Conservation (phyloP, 2,329 filamentous ascomycete species). For the Fusarium sp. region DNA sequence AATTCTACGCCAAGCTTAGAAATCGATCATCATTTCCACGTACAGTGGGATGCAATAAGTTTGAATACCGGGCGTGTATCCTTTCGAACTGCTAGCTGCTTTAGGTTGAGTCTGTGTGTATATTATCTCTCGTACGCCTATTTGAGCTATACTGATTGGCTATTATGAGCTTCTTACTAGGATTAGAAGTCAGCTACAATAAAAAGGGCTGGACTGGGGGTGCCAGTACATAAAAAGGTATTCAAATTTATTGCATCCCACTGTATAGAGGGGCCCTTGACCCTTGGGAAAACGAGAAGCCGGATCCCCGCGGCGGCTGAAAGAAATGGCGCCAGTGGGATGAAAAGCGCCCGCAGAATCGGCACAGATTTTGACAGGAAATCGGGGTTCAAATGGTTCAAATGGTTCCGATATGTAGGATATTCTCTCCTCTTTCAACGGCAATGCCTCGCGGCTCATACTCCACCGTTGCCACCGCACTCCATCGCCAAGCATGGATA, state of each 20-base stretch:
- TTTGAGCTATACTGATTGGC: too few relatives aligned
- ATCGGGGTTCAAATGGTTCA: background rate
- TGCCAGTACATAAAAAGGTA: too few relatives aligned
- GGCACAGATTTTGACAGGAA: background rate
- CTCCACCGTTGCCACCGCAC: slow-evolving; percentile 14
- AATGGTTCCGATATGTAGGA: background rate
- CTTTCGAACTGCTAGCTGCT: too few relatives aligned
- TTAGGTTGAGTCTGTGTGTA: too few relatives aligned
- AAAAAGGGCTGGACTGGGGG: too few relatives aligned
- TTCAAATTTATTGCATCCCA: too few relatives aligned
- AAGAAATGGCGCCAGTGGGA: slow-evolving; percentile 11
- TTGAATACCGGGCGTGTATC: too few relatives aligned
- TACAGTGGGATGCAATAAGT: too few relatives aligned
- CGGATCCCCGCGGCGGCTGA: background rate
- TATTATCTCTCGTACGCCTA: too few relatives aligned
- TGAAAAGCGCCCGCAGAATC: background rate
- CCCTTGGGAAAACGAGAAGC: background rate
- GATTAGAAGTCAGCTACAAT: too few relatives aligned
- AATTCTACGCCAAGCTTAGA: slow-evolving; percentile 10
- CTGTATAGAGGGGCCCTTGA: slow-evolving; percentile 5
- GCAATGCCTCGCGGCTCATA: background rate
- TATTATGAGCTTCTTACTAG: too few relatives aligned
- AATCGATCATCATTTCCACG: slow-evolving; percentile 11
- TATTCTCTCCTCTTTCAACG: background rate
- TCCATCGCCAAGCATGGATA: slow-evolving; percentile 17